Percentiles rank a stretch among this genome's conserved stretches.
These are phyloP conservation scores for Tieghemostelium lacteum DNA, from an alignment of 78 protist species.

Conservation along the genomic window DNA sequence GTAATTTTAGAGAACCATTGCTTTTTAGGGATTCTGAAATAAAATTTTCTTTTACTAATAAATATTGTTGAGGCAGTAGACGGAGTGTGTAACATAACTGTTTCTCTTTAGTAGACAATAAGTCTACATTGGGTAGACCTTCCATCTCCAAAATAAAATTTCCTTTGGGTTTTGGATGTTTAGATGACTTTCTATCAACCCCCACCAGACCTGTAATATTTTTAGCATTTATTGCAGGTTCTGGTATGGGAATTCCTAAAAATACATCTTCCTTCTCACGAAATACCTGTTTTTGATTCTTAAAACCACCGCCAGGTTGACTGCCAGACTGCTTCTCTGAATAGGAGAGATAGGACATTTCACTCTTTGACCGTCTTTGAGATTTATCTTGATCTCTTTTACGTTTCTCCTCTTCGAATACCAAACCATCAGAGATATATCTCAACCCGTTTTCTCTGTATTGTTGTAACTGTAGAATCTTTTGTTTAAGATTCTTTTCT, in stretches of 20 bases:
- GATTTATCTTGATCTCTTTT: conserved; percentile 35
- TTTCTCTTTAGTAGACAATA: conserved; percentile 59
- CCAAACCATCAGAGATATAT: conserved; percentile 12
- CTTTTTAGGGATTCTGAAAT: conserved; percentile 4
- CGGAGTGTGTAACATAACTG: conserved; percentile 46
- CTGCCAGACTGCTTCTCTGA: not conserved
- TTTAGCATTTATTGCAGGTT: too few relatives aligned
- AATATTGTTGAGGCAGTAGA: conserved; percentile 75
- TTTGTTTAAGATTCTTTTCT: conserved; percentile 44
- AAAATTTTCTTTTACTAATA: conserved; percentile 27
- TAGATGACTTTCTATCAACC: conserved; percentile 3
- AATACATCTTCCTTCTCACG: conserved; percentile 41
- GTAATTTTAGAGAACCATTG: not conserved
- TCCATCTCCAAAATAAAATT: conserved; percentile 35
- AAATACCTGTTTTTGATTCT: conserved; percentile 2
- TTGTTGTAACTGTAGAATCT: conserved; percentile 42
- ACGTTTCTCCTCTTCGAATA: conserved; percentile 55
- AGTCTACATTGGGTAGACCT: conserved; percentile 66
- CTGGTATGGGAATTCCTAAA: conserved; percentile 31
- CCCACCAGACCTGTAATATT: not conserved
- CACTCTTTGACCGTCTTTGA: conserved; percentile 3
- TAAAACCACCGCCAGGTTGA: not conserved
- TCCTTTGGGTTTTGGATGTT: not conserved
- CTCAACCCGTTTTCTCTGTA: conserved; percentile 61
- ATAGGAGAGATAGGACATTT: conserved; percentile 1